Evolutionary conservation across 1,284 basidiomycete genomes (phyloP).

Genomic region (Marasmius oreades): DNA sequence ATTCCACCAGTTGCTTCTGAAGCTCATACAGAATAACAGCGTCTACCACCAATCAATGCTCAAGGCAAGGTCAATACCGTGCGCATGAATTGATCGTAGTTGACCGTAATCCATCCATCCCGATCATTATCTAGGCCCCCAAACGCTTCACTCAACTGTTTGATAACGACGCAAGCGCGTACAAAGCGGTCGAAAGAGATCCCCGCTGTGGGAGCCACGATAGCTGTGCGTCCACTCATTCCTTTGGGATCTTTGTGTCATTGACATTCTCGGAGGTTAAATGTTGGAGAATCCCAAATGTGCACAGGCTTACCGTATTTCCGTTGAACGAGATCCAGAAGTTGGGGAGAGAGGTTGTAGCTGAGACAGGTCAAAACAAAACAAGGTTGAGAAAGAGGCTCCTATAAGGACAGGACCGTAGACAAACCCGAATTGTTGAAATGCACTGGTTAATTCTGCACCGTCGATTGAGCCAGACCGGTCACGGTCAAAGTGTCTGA

Average conservation of each 20-base stretch:
- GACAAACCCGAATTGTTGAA: slow-evolving; percentile 61
- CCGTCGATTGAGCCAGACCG: slow-evolving; percentile 72
- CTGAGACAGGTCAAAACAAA: slow-evolving; percentile 23
- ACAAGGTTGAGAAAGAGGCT: background rate
- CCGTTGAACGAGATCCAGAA: slow-evolving; percentile 55
- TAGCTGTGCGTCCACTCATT: slow-evolving; percentile 25
- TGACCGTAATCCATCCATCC: slow-evolving; percentile 75
- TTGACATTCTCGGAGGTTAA: background rate
- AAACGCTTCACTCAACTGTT: slow-evolving; percentile 71
- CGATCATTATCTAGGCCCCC: slow-evolving; percentile 55
- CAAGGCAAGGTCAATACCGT: slow-evolving; percentile 68
- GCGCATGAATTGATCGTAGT: slow-evolving; percentile 75
- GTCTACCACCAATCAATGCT: slow-evolving; percentile 19
- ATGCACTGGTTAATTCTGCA: slow-evolving; percentile 59
- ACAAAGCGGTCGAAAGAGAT: slow-evolving; percentile 84
- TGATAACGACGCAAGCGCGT: slow-evolving; percentile 76
- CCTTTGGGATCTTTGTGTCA: slow-evolving; percentile 54
- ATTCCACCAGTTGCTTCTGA: no score
- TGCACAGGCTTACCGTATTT: slow-evolving; percentile 55
- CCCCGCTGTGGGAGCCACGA: slow-evolving; percentile 33
- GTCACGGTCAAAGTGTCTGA: slow-evolving; percentile 75
- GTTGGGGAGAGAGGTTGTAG: slow-evolving; percentile 62
- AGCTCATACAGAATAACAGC: no score
- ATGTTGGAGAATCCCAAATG: background rate
- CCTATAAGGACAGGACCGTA: background rate